Conservation (phyloP, 176 grass and related monocot genomes). For the Thinopyrum elongatum region DNA sequence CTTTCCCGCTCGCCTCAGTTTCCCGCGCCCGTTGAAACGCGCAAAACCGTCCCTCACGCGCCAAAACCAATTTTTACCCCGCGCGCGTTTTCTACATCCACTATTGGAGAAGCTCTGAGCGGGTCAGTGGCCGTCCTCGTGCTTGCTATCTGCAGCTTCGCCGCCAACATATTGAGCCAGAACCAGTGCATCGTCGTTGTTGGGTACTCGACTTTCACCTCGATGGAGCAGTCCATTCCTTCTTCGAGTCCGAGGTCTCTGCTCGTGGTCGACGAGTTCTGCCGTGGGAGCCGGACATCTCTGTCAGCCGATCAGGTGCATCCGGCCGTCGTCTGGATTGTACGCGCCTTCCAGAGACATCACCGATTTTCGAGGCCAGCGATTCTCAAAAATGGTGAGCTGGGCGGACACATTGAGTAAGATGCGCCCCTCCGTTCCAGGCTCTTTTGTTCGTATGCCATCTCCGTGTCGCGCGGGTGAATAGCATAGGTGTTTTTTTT, state of each 20-base stretch:
- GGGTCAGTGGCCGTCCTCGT: constrained; percentile 37
- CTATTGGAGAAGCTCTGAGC: too few species aligned
- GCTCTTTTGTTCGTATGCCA: background rate
- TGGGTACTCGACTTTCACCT: constrained; percentile 56
- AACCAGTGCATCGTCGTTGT: constrained; percentile 31
- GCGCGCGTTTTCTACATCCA: too few species aligned
- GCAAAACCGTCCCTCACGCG: too few species aligned
- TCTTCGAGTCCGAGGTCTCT: background rate
- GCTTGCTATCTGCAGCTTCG: constrained; percentile 42
- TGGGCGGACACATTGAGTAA: background rate
- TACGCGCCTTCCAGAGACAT: background rate
- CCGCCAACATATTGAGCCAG: constrained; percentile 24
- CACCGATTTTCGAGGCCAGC: background rate
- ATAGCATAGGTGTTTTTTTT: too few species aligned
- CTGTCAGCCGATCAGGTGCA: constrained; percentile 14
- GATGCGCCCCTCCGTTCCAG: background rate
- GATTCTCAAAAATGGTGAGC: background rate
- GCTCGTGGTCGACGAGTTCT: background rate
- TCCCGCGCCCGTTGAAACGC: too few species aligned
- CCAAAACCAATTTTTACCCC: too few species aligned
- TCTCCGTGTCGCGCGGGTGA: background rate
- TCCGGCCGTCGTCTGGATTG: background rate
- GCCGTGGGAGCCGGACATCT: background rate
- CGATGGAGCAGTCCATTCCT: constrained; percentile 49
- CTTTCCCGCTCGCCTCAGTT: too few species aligned